A percentile compares a stretch with the other conserved stretches of the same genome.
phyloP scores from a whole-genome alignment of 2,329 filamentous ascomycete genomes.

The Geosmithia flava region DNA sequence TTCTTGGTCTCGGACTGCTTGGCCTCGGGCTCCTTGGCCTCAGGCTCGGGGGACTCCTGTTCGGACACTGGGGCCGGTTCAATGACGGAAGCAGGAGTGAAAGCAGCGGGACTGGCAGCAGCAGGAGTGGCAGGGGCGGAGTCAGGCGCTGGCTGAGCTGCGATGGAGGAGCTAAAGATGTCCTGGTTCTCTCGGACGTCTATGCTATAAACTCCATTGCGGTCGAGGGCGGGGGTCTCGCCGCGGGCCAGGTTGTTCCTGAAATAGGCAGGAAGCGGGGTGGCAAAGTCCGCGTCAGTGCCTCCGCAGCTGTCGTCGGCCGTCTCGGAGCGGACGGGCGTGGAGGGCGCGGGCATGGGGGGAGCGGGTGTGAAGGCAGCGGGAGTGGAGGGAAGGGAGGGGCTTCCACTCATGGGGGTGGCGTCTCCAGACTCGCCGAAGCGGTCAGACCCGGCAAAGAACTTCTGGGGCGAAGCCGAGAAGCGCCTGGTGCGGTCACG shows the following conservation, averaged over 20 bases:
- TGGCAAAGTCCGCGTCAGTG: not conserved
- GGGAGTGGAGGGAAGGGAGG: not conserved
- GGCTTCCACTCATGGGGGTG: not conserved
- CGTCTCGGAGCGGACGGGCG: not conserved
- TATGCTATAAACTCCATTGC: slow-evolving; percentile 15
- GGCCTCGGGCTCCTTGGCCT: not conserved
- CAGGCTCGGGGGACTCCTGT: not conserved
- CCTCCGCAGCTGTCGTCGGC: not conserved
- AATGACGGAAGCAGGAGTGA: too few relatives aligned
- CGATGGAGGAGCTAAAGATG: slow-evolving; percentile 16
- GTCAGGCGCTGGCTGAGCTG: slow-evolving; percentile 1
- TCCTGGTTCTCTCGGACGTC: slow-evolving; percentile 21
- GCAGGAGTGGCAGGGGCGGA: not conserved
- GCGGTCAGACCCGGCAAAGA: not conserved
- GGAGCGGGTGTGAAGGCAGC: not conserved
- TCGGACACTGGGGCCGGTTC: too few relatives aligned
- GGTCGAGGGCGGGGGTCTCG: slow-evolving; percentile 4
- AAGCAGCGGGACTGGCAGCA: too few relatives aligned
- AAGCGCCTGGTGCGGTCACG: slow-evolving; percentile 10
- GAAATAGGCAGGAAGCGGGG: slow-evolving; percentile 1
- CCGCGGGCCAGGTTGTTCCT: not conserved
- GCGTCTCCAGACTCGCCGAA: not conserved
- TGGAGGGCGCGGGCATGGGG: not conserved
- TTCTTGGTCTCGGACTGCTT: not conserved
- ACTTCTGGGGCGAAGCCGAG: slow-evolving; percentile 14